Percentiles rank a stretch among this genome's conserved stretches.
phyloP scores from a whole-genome alignment of 2,329 filamentous ascomycete species.

The Raffaelea arxii region DNA sequence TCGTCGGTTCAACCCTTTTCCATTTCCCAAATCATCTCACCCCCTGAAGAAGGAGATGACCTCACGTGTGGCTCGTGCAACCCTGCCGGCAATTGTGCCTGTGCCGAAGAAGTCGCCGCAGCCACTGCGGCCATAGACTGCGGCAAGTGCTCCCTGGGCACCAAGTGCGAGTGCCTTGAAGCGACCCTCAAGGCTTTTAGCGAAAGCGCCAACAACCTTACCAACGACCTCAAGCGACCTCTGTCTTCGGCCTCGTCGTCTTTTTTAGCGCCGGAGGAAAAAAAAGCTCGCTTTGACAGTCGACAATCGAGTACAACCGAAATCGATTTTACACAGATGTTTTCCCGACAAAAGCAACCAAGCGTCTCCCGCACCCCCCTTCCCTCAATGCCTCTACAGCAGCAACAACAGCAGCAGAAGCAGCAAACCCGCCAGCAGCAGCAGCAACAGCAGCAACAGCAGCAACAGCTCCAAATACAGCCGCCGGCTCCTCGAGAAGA shows the following conservation, averaged over 20 bases:
- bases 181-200: conserved; percentile 26
- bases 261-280: conserved; percentile 34
- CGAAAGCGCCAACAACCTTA: conserved; percentile 12
- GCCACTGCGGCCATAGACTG: conserved; percentile 49
- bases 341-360: conserved; percentile 39
- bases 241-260: conserved; percentile 30
- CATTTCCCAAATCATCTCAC: conserved; percentile 48
- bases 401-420: conserved; percentile 11
- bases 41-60: conserved; percentile 32
- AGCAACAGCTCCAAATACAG: conserved; percentile 13
- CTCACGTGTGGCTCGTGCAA: conserved; percentile 48
- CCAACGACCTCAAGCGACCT: conserved; percentile 40
- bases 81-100: conserved; percentile 43
- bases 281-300: conserved; percentile 39
- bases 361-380: conserved; percentile 9
- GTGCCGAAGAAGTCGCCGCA: conserved; percentile 47
- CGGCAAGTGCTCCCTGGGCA: conserved; percentile 53
- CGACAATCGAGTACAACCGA: conserved; percentile 39
- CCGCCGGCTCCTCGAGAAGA: background rate
- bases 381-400: conserved; percentile 11
- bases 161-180: conserved; percentile 54
- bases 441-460: conserved; percentile 6
- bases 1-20: conserved; percentile 35
- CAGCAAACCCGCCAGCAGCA: background rate
- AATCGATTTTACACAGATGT: conserved; percentile 64